Base-by-base conservation (phyloP, 345 rosid species). In the Noccaea caerulescens region DNA sequence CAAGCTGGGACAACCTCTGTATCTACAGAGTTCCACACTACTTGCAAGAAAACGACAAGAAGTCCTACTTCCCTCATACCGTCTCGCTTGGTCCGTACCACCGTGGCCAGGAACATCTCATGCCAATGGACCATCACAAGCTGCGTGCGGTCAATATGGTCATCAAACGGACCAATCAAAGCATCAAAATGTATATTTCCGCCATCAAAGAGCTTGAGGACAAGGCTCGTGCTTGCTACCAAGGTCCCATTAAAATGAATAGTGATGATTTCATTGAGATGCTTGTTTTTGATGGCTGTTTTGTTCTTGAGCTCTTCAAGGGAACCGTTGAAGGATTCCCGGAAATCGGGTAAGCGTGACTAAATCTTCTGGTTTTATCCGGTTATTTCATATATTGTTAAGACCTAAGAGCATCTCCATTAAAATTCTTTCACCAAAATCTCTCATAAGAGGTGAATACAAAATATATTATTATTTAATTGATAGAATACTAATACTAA, bases 261-360 rank as follows among this genome's bases (percentile, higher is more conserved):
- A 83, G 89, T 77, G 84, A 88, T 39, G 87, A 90, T 36, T 90
- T 92, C 56, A 83, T 76, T 4, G 88, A 90, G 66, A 92, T 88
- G 95, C 80, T 90, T 90, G 91, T 88, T 11, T 88, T 90, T 27
- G 96, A 92, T 43, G 96, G 93, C 1, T 86, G 90, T 73, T 92
- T 92, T 45, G 65, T 82, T 36, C 84, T 92, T 1, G 93, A 90
- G 80, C 85, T 90, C 10, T 86, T 92, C 52, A 73, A 80, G 1
- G 95, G 98, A 8, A 86, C 77, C 14, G 85, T 83, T 1, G 88
- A 81, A 32, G 93, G 95, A 33, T 87, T 90, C 72, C 52, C 20
- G 7, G 63, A 74, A 14, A 86, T 88, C 7, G 95, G 89, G 16
- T 72, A 64, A 25, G 65, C 11, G 0, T 69, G 2, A 18, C 5